Percentiles rank a stretch among this genome's conserved stretches.
phyloP scores from a whole-genome alignment of 768 basidiomycete genomes.

The Lactifluus echinatus region DNA sequence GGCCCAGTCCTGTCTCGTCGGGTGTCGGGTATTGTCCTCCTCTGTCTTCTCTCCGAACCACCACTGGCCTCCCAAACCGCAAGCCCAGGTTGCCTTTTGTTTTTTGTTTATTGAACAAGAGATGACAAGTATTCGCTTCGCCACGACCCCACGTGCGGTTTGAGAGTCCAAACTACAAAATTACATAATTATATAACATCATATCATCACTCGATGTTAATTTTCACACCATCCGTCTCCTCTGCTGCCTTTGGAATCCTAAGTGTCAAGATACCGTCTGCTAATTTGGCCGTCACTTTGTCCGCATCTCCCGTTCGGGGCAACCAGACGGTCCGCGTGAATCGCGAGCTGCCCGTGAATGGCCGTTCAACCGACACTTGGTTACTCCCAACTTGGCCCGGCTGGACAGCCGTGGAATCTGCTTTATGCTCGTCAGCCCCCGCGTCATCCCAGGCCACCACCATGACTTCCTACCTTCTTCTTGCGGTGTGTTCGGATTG shows the following conservation, averaged over 20 bases:
- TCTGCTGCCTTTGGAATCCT: constrained; percentile 50
- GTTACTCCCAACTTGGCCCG: constrained; percentile 14
- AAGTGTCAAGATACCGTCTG: constrained; percentile 61
- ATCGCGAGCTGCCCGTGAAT: constrained; percentile 46
- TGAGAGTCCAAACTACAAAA: no score
- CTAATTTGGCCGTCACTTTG: constrained; percentile 53
- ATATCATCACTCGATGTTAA: constrained; percentile 32
- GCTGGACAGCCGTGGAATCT: constrained; percentile 9
- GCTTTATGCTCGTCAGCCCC: constrained; percentile 21
- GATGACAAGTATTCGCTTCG: neutral
- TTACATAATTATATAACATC: constrained; percentile 3
- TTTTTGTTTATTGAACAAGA: neutral
- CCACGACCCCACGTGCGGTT: neutral
- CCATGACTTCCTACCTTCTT: neutral
- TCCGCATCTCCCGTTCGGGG: constrained; percentile 52
- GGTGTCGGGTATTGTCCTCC: neutral
- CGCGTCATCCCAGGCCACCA: neutral
- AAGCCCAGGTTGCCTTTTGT: neutral
- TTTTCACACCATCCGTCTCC: constrained; percentile 45
- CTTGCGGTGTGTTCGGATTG: neutral
- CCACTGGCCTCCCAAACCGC: neutral
- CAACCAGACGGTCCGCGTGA: constrained; percentile 65
- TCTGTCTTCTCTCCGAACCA: neutral
- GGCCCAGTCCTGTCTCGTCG: no score
- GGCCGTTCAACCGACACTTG: constrained; percentile 52